Conservation (phyloP, 2,329 filamentous ascomycete genomes). For the Colletotrichum ledebouriae region DNA sequence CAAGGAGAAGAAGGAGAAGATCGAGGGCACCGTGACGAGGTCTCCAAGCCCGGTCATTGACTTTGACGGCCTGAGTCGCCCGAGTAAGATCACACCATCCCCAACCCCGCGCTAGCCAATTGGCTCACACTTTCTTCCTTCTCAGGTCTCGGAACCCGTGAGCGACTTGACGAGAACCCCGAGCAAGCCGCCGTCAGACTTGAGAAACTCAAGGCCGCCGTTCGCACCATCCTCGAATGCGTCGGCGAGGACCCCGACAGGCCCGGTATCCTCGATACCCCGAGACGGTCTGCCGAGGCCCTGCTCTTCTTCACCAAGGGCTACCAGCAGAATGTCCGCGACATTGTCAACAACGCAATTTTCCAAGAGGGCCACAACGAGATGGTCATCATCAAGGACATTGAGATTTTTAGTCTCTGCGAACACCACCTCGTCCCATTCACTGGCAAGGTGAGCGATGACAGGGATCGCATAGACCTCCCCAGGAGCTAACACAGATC, state of each 20-base stretch:
- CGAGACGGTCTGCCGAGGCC: constrained; percentile 92
- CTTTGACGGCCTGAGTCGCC: constrained; percentile 72
- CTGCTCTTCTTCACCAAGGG: constrained; percentile 97
- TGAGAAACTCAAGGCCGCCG: constrained; percentile 71
- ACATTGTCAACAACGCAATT: constrained; percentile 93
- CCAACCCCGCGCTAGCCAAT: constrained; percentile 12
- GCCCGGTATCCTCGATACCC: constrained; percentile 75
- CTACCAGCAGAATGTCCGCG: constrained; percentile 92
- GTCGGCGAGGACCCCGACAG: constrained; percentile 77
- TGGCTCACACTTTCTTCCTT: constrained; percentile 42
- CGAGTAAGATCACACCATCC: constrained; percentile 56
- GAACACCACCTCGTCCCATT: constrained; percentile 99
- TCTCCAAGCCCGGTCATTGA: constrained; percentile 67
- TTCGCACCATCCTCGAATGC: constrained; percentile 76
- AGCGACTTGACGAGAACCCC: constrained; percentile 69
- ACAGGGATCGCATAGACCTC: background rate
- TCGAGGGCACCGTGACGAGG: constrained; percentile 48
- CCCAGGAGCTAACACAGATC: constrained; percentile 8
- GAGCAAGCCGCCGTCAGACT: constrained; percentile 66
- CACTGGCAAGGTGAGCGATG: constrained; percentile 80
- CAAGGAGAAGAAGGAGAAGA: constrained; percentile 51
- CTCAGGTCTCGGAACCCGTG: constrained; percentile 73
- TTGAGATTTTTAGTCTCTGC: constrained; percentile 93
- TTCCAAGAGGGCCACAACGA: constrained; percentile 98
- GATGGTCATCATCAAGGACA: constrained; percentile 97